Evolutionary conservation across 2,329 filamentous ascomycete genomes (phyloP).

Genomic region (Pyrenophora graminea): DNA sequence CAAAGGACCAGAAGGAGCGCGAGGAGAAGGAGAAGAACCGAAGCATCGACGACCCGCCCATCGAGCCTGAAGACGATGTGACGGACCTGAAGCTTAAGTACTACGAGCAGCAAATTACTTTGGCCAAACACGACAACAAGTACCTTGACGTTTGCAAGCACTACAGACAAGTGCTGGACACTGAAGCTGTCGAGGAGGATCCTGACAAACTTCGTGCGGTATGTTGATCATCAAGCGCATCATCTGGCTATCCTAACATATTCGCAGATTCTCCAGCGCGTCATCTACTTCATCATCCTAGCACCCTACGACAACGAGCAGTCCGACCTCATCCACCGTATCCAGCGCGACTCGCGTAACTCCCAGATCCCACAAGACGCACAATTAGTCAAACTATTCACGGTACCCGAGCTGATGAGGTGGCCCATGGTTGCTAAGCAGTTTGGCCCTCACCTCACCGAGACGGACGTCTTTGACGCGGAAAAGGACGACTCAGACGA

Average conservation of each 20-base stretch:
- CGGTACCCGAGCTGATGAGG: conserved; percentile 93
- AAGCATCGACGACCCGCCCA: conserved; percentile 74
- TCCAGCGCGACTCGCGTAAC: conserved; percentile 83
- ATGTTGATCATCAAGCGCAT: conserved; percentile 45
- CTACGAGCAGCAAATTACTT: conserved; percentile 94
- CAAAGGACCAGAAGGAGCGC: conserved; percentile 85
- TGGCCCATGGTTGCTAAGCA: conserved; percentile 92
- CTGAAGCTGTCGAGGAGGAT: conserved; percentile 91
- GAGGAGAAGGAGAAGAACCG: conserved; percentile 82
- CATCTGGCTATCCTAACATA: conserved; percentile 21
- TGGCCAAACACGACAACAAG: conserved; percentile 96
- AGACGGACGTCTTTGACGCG: conserved; percentile 86
- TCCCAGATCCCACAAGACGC: conserved; percentile 77
- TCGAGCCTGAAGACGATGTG: conserved; percentile 82
- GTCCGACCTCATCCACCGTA: conserved; percentile 92
- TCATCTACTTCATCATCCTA: conserved; percentile 97
- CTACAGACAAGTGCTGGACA: conserved; percentile 95
- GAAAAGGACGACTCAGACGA: conserved; percentile 68
- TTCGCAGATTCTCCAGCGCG: conserved; percentile 79
- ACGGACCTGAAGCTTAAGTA: conserved; percentile 94
- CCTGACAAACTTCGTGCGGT: conserved; percentile 82
- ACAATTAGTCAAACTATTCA: conserved; percentile 90
- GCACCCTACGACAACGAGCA: conserved; percentile 98
- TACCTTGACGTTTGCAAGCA: conserved; percentile 98
- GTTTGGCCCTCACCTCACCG: conserved; percentile 85